These are phyloP conservation scores for Rhazya stricta DNA, from an alignment of 257 asterid species.

Conservation along the genomic window DNA sequence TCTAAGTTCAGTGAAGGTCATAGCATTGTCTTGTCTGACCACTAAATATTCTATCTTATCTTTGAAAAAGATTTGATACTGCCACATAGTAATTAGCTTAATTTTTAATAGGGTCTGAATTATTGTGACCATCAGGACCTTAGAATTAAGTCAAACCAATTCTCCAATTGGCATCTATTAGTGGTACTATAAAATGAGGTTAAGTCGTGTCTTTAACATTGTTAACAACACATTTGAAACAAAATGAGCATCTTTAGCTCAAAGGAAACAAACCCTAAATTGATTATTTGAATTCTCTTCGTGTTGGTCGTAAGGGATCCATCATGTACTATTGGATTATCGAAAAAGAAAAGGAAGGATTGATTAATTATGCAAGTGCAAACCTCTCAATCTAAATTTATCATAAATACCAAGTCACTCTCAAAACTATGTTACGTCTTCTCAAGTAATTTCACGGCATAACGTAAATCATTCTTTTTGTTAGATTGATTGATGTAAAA, in stretches of 20 bases:
- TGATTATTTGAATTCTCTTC: constrained; percentile 1
- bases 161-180: not conserved
- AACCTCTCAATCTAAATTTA: no score
- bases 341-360: not conserved
- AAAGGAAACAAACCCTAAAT: not conserved
- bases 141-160: not conserved
- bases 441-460: not conserved
- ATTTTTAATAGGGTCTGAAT: no score
- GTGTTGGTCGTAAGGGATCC: not conserved
- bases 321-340: no score
- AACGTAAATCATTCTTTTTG: no score
- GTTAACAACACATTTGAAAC: not conserved
- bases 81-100: not conserved
- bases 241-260: not conserved
- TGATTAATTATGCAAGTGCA: no score
- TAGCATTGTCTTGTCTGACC: no score
- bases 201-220: not conserved
- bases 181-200: no score
- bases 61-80: not conserved
- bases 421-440: not conserved
- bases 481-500: no score
- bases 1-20: no score
- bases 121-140: no score
- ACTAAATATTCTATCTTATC: not conserved
- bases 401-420: no score